phyloP scores from a whole-genome alignment of 1,284 basidiomycete genomes.

The Jaminaea rosea region DNA sequence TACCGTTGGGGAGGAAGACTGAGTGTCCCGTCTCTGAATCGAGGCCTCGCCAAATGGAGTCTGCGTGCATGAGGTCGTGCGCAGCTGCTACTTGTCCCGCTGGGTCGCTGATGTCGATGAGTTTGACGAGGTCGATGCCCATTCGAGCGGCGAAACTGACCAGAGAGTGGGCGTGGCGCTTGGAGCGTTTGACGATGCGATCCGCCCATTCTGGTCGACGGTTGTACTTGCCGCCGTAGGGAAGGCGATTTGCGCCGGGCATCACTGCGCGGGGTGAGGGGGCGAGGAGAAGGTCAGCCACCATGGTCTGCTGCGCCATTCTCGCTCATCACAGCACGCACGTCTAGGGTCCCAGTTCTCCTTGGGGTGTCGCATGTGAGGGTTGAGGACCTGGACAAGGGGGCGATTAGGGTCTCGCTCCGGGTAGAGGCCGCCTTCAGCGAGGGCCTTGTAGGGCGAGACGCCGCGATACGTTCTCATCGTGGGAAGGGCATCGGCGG shows the following conservation, averaged over 20 bases:
- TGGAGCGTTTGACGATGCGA: constrained; percentile 18
- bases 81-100: too few relatives aligned
- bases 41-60: too few relatives aligned
- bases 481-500: constrained; percentile 22
- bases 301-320: too few relatives aligned
- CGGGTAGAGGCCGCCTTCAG: too few relatives aligned
- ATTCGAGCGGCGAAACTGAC: constrained; percentile 14
- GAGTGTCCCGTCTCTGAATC: too few relatives aligned
- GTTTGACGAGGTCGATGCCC: constrained; percentile 7
- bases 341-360: constrained; percentile 3
- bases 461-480: constrained; percentile 20
- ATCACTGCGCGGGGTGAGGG: too few relatives aligned
- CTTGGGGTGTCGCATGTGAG: constrained; percentile 21
- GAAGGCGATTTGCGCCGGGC: too few relatives aligned
- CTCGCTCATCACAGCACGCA: too few relatives aligned
- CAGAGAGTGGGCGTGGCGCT: constrained; percentile 16
- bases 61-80: too few relatives aligned
- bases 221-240: neutral
- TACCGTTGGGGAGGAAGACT: too few relatives aligned
- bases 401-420: constrained; percentile 9
- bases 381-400: constrained; percentile 23
- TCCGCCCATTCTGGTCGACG: constrained; percentile 11
- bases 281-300: too few relatives aligned
- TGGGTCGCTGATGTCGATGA: neutral
- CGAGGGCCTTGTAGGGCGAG: constrained; percentile 17